Evolutionary conservation across 768 basidiomycete species (phyloP).

Genomic region (Terana coerulea): DNA sequence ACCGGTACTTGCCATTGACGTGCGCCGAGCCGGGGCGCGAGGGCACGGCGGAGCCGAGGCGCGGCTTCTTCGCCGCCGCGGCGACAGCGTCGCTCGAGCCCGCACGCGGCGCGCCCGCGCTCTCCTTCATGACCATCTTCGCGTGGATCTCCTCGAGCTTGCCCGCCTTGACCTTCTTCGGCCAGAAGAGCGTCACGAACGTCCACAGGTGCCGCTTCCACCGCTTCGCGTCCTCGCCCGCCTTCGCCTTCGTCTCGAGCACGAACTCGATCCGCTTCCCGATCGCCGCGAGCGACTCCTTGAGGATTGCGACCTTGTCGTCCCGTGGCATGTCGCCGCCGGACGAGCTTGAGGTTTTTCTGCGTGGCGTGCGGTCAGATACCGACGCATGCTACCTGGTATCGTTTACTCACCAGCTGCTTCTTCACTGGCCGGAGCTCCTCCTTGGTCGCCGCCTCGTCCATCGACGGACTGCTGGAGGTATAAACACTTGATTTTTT

Average conservation of each 20-base stretch:
- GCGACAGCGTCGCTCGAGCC: slow-evolving; percentile 23
- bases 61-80: slow-evolving; percentile 25
- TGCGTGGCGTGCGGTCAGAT: slow-evolving; percentile 26
- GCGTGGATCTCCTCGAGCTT: slow-evolving; percentile 95
- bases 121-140: slow-evolving; percentile 87
- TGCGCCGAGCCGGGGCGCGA: slow-evolving; percentile 4
- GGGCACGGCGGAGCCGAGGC: slow-evolving; percentile 18
- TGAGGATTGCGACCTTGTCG: slow-evolving; percentile 93
- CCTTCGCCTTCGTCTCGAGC: slow-evolving; percentile 66
- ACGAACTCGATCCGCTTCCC: slow-evolving; percentile 89
- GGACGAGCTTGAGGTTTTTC: slow-evolving; percentile 94
- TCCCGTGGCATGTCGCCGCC: slow-evolving; percentile 93
- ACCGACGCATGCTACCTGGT: background rate
- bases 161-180: slow-evolving; percentile 90
- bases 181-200: slow-evolving; percentile 98
- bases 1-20: slow-evolving; percentile 9
- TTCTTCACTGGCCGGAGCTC: slow-evolving; percentile 95
- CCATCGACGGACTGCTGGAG: slow-evolving; percentile 81
- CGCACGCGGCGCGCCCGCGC: slow-evolving; percentile 17
- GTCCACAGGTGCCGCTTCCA: slow-evolving; percentile 98
- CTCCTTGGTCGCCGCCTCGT: slow-evolving; percentile 89
- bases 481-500: slow-evolving; percentile 8
- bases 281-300: slow-evolving; percentile 92
- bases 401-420: slow-evolving; percentile 62
- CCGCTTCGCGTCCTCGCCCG: slow-evolving; percentile 78